Evolutionary conservation across 129 eudicot species (phyloP).

Genomic region (Escallonia herrerae): DNA sequence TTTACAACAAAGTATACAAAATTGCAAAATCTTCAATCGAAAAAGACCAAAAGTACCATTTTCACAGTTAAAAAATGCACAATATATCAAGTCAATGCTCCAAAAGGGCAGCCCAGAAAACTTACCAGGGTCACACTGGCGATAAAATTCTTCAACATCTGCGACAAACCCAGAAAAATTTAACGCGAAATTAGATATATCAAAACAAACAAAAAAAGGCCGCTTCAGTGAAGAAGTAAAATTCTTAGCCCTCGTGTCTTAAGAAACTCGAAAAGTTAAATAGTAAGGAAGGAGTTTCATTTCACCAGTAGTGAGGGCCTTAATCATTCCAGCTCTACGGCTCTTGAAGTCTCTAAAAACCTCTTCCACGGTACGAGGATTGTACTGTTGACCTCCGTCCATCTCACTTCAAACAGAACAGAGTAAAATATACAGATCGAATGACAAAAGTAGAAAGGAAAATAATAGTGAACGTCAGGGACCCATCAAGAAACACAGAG

Average conservation of each 20-base stretch:
- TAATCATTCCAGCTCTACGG: constrained; percentile 64
- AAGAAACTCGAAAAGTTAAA: not conserved
- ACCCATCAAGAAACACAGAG: not conserved
- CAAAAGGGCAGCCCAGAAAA: not conserved
- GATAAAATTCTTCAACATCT: constrained; percentile 57
- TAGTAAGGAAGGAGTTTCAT: not conserved
- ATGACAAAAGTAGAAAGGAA: not conserved
- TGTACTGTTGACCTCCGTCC: constrained; percentile 65
- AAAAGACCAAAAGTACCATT: not conserved
- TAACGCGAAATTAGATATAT: not conserved
- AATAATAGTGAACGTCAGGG: not conserved
- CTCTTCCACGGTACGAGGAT: constrained; percentile 72
- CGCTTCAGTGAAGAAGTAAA: not conserved
- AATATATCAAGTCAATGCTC: no score
- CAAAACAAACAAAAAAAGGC: constrained; percentile 1
- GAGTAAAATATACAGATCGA: not conserved
- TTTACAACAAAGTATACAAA: not conserved
- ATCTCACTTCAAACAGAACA: constrained; percentile 16
- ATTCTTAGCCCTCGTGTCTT: no score
- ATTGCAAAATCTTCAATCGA: constrained; percentile 9
- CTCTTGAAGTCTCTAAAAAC: constrained; percentile 70
- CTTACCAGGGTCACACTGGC: constrained; percentile 67
- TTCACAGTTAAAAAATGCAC: no score
- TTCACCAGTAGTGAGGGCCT: constrained; percentile 68
- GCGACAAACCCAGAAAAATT: constrained; percentile 21